Conservation (phyloP, 2,329 filamentous ascomycete genomes). For the Colletotrichum destructivum region DNA sequence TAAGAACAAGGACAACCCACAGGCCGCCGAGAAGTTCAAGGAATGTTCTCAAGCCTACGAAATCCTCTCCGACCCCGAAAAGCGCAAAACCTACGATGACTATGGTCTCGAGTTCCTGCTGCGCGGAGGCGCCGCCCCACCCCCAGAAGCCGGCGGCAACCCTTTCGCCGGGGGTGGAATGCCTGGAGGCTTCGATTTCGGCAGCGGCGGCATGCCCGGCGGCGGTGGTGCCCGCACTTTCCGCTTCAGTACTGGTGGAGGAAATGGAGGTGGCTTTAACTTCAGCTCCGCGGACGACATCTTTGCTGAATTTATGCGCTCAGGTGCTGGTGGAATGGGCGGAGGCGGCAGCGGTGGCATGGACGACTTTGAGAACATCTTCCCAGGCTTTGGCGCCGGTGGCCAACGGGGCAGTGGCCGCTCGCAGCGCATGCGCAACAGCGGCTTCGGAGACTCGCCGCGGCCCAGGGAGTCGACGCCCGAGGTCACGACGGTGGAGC, state of each 20-base stretch:
- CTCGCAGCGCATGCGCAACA: conserved; percentile 59
- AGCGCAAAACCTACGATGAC: conserved; percentile 95
- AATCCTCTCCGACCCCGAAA: conserved; percentile 96
- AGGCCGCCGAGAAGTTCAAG: conserved; percentile 95
- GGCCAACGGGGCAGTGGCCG: conserved; percentile 56
- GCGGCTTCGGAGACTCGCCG: conserved; percentile 48
- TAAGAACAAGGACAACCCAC: conserved; percentile 95
- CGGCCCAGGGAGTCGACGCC: conserved; percentile 72
- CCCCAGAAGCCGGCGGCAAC: conserved; percentile 73
- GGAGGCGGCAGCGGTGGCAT: conserved; percentile 55
- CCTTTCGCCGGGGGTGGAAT: conserved; percentile 74
- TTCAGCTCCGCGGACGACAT: conserved; percentile 89
- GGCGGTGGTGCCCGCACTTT: conserved; percentile 69
- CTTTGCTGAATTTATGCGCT: conserved; percentile 86
- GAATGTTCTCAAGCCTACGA: conserved; percentile 98
- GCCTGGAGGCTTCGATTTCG: conserved; percentile 69
- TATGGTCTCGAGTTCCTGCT: conserved; percentile 95
- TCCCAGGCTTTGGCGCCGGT: conserved; percentile 64
- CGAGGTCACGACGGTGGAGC: conserved; percentile 92
- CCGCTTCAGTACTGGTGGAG: conserved; percentile 73
- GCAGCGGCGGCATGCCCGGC: conserved; percentile 53
- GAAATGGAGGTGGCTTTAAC: conserved; percentile 75
- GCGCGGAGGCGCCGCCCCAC: conserved; percentile 80
- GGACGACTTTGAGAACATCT: conserved; percentile 69
- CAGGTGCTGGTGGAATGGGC: conserved; percentile 62